Conservation (phyloP, 441 rosid genomes). For the Kokia cookei region DNA sequence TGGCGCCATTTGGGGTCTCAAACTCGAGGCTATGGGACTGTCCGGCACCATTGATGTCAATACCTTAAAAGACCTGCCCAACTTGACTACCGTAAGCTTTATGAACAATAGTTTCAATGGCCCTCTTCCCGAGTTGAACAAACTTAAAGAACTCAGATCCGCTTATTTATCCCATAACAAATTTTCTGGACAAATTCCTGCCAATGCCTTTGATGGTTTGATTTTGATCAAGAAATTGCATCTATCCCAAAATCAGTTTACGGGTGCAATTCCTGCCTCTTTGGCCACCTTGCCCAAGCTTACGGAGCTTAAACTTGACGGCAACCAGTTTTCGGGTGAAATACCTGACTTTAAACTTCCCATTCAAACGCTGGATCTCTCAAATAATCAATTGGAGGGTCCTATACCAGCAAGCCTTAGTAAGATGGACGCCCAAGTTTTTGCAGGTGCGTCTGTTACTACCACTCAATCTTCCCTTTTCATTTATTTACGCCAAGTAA, state of each 20-base stretch:
- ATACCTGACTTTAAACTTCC: conserved; percentile 43
- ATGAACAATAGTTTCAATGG: conserved; percentile 51
- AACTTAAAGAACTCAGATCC: conserved; percentile 41
- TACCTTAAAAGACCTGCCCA: conserved; percentile 23
- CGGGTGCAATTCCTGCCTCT: conserved; percentile 55
- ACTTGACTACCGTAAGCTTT: conserved; percentile 46
- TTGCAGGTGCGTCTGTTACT: conserved; percentile 22
- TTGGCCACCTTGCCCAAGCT: conserved; percentile 45
- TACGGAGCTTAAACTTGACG: conserved; percentile 47
- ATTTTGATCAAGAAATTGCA: conserved; percentile 49
- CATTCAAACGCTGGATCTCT: conserved; percentile 27
- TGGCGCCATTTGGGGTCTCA: conserved; percentile 45
- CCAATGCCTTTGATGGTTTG: conserved; percentile 51
- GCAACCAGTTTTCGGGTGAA: conserved; percentile 48
- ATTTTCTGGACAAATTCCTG: conserved; percentile 50
- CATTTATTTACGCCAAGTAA: too few relatives aligned
- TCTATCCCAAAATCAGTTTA: conserved; percentile 39
- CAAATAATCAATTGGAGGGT: conserved; percentile 56
- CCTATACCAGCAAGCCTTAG: conserved; percentile 41
- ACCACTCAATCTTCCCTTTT: too few relatives aligned
- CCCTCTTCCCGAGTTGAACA: conserved; percentile 42
- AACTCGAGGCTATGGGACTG: conserved; percentile 52
- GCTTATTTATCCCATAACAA: conserved; percentile 48
- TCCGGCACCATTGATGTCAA: conserved; percentile 41
- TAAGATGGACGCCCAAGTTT: conserved; percentile 20